Evolutionary conservation across 257 asterid genomes (phyloP), one percentile per base, ranked within the genome.

Genomic region (Capsicum chinense): DNA sequence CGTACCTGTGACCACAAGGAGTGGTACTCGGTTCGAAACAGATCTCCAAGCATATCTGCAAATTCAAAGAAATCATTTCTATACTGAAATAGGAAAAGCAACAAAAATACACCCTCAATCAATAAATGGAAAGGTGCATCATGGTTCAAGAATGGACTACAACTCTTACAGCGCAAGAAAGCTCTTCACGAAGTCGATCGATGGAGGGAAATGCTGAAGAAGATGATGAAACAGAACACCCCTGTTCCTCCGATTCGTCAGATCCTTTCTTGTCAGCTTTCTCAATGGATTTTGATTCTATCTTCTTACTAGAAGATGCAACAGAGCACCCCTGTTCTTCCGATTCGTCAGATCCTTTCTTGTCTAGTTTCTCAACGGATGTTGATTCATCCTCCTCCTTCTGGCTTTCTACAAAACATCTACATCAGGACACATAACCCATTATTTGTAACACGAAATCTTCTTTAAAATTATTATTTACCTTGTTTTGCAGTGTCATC

Each of bases 11-110:
- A 59, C 99, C 99, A 89, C 99, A 97, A 86, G 97, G 90, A 14
- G 99, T 97, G 86, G 98, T 97, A 85, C 98, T 93, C 7, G 99
- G 99, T 88, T 97, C 97, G 39, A 89, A 93, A 87, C 99, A 97
- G 59, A 97, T 92, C 86, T 97, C 99, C 91, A 97, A 88, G 86
- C 98, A 97, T 58, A 97, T 93, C 99, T 97, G 95, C n/a, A 74
- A 88, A 76, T 66, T 48, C 62, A 60, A 84, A 42, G 48, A 50
- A 11, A 73, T 47, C 79, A 66, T 35, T 69, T n/a, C 69, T 78
- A 17, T 44, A 80, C 78, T 67, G 48, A 8, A 63, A 14, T 4
- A 70, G 26, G 83, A 81, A 58, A 56, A n/a, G 54, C 4, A 79
- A 54, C 48, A 57, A 5, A 39, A 57, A 4, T 8, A 48, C 26